Evolutionary conservation across 148 eudicot genomes (phyloP), one percentile per base, ranked within the genome.

Genomic region (Dianthus caryophyllus): DNA sequence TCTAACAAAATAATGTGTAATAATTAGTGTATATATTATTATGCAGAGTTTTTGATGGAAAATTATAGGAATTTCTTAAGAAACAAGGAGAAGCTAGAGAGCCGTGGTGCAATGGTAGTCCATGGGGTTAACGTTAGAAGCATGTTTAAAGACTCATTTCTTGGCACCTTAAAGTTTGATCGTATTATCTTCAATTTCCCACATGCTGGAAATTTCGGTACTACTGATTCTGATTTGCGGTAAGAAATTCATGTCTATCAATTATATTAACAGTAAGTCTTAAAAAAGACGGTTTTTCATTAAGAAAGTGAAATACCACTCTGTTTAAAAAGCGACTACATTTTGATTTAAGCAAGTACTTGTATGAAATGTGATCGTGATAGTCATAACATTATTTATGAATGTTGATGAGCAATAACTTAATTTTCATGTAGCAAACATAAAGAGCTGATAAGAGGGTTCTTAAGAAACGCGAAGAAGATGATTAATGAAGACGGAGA

Each of bases 151-250:
- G 59, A 70, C 31, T 24, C 50, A 41, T 12, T 21, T 9, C 26
- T 60, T 39, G 38, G 61, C 8, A 22, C 4, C 27, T 67, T 61
- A 29, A 36, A 47, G 0, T 75, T 69, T 1, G 69, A 75, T 63
- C 73, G 78, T 14, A 63, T 75, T 13, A 33, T 75, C 5, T 75
- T 30, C 69, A 75, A 75, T 63, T 74, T 74, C 31, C 77, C 73
- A 0, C 77, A 62, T 47, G 39, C 64, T 46, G 67, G 68, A 2
- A 57, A 46, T 10, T 43, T 50, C 38, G 36, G 33, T 33, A 5
- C 27, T 0, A 36, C 27, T 60, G 49, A 73, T 17, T 7, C 71
- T 13, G 41, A 66, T 25, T n/a, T 49, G 5, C 39, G 55, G 75
- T 72, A 5, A 51, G 60, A 12, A 39, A 52, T n/a, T n/a, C n/a